A percentile compares a stretch with the other conserved stretches of the same genome.
Evolutionary conservation across 2,329 filamentous ascomycete species (phyloP).

Genomic region (Incumbomyces lentus): DNA sequence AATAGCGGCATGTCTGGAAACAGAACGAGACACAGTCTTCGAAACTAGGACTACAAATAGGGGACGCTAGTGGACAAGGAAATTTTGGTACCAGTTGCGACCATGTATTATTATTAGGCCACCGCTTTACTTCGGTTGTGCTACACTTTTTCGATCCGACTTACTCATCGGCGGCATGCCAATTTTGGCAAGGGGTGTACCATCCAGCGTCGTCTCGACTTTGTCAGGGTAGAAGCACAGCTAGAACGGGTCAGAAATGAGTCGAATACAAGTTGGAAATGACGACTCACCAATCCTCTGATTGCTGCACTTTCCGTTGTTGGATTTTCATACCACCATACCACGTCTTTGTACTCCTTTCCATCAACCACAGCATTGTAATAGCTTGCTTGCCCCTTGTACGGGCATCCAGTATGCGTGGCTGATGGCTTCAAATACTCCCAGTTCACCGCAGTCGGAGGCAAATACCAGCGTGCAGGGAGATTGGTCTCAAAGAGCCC

Average conservation of each 20-base stretch:
- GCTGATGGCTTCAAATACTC: slow-evolving; percentile 14
- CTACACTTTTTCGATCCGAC: neutral
- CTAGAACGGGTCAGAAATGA: neutral
- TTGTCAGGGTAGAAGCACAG: slow-evolving; percentile 22
- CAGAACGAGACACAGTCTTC: too few relatives aligned
- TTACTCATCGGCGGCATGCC: slow-evolving; percentile 9
- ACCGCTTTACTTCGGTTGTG: neutral
- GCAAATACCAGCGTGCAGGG: slow-evolving; percentile 20
- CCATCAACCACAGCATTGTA: slow-evolving; percentile 19
- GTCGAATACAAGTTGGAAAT: neutral
- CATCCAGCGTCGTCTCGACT: slow-evolving; percentile 19
- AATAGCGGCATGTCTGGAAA: too few relatives aligned
- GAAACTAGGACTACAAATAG: too few relatives aligned
- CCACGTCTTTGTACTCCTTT: slow-evolving; percentile 19
- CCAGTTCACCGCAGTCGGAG: slow-evolving; percentile 19
- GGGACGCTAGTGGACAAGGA: too few relatives aligned
- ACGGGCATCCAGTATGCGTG: slow-evolving; percentile 21
- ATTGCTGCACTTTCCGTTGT: slow-evolving; percentile 15
- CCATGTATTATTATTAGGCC: too few relatives aligned
- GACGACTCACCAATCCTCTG: slow-evolving; percentile 11
- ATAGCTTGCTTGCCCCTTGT: slow-evolving; percentile 21
- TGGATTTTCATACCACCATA: slow-evolving; percentile 20
- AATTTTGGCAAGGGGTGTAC: slow-evolving; percentile 16
- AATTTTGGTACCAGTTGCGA: too few relatives aligned
- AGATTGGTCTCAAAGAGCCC: slow-evolving; percentile 21